Conservation (phyloP, 768 basidiomycete species). For the Guyanaporus albipodus region DNA sequence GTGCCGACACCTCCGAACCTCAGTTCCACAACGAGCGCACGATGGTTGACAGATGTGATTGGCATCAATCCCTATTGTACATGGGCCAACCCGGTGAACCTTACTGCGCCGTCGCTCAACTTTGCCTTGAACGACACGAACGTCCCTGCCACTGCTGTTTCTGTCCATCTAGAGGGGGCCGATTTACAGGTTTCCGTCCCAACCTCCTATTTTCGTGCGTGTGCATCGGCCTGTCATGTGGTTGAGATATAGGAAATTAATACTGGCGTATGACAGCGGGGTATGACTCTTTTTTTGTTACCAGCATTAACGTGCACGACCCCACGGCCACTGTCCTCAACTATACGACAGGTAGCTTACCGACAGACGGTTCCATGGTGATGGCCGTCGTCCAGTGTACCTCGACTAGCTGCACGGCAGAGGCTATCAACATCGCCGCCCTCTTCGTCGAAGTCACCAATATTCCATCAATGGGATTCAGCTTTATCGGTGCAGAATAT, state of each 20-base stretch:
- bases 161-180: conserved; percentile 4
- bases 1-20: conserved; percentile 11
- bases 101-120: conserved; percentile 14
- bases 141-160: neutral
- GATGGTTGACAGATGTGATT: conserved; percentile 23
- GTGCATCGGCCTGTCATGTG: neutral
- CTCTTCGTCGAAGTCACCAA: conserved; percentile 13
- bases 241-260: neutral
- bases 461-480: conserved; percentile 10
- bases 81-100: conserved; percentile 19
- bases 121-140: conserved; percentile 13
- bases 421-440: conserved; percentile 7
- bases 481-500: conserved; percentile 11
- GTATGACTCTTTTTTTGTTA: conserved; percentile 3
- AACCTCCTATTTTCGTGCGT: conserved; percentile 17
- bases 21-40: conserved; percentile 12
- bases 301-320: conserved; percentile 14
- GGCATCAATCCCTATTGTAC: conserved; percentile 19
- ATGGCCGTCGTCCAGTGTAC: conserved; percentile 15
- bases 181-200: conserved; percentile 13
- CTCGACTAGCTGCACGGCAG: conserved; percentile 7
- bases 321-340: conserved; percentile 12
- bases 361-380: conserved; percentile 15
- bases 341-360: conserved; percentile 13
- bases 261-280: conserved; percentile 1